phyloP scores from a whole-genome alignment of 805 yeast species.

The Wickerhamiella slavikovae region DNA sequence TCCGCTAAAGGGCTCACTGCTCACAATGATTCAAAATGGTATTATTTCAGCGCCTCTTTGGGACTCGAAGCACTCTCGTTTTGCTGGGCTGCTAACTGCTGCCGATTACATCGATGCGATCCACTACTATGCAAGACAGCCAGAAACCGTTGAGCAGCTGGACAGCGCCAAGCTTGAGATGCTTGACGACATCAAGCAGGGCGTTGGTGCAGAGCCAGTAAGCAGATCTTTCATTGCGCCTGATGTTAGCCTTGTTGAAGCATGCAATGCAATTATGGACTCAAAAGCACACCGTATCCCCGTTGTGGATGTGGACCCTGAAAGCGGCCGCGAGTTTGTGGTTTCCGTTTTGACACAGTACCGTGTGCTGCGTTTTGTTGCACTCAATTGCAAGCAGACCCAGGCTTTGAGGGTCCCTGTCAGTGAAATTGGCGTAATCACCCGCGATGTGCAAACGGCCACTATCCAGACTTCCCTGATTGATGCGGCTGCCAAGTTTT shows the following conservation, averaged over 20 bases:
- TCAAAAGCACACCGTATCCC: constrained; percentile 87
- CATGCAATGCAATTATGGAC: constrained; percentile 78
- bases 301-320: constrained; percentile 81
- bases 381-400: constrained; percentile 89
- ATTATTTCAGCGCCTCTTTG: constrained; percentile 94
- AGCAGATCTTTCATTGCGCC: constrained; percentile 85
- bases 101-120: constrained; percentile 88
- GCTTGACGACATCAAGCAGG: constrained; percentile 64
- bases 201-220: constrained; percentile 67
- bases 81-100: constrained; percentile 86
- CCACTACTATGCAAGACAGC: constrained; percentile 64
- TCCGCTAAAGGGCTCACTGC: constrained; percentile 73
- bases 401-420: constrained; percentile 62
- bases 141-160: constrained; percentile 64
- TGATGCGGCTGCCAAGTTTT: constrained; percentile 70
- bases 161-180: constrained; percentile 75
- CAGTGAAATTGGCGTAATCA: constrained; percentile 46
- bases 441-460: constrained; percentile 43
- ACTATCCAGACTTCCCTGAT: constrained; percentile 82
- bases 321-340: constrained; percentile 79
- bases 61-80: constrained; percentile 73
- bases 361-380: constrained; percentile 84
- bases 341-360: constrained; percentile 92
- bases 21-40: constrained; percentile 75
- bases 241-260: constrained; percentile 70